Conservation (phyloP, 2,329 filamentous ascomycete genomes). For the Ilyonectria mors-panacis region DNA sequence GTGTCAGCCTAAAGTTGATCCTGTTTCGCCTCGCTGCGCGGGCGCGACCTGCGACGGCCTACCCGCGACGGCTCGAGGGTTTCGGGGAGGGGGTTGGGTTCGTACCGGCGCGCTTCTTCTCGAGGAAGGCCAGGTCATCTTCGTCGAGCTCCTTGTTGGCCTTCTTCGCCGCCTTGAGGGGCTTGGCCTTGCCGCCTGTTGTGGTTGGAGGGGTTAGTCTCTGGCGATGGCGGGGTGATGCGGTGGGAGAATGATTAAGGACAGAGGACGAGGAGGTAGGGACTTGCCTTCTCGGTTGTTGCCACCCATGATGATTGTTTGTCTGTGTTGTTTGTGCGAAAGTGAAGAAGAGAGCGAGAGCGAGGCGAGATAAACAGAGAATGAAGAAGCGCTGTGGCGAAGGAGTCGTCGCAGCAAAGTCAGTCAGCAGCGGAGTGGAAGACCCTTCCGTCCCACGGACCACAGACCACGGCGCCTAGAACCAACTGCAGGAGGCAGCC, state of each 20-base stretch:
- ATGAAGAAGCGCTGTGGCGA: constrained; percentile 34
- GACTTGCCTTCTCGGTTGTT: constrained; percentile 56
- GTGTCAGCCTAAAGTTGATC: constrained; percentile 36
- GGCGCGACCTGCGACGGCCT: not conserved
- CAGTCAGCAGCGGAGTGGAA: constrained; percentile 25
- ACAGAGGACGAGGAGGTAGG: not conserved
- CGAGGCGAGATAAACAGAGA: constrained; percentile 14
- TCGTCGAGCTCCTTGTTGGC: constrained; percentile 86
- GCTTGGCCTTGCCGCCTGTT: constrained; percentile 87
- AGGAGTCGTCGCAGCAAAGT: constrained; percentile 34
- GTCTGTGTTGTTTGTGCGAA: constrained; percentile 32
- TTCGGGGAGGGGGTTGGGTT: constrained; percentile 28
- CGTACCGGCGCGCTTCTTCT: constrained; percentile 89
- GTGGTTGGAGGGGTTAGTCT: constrained; percentile 43
- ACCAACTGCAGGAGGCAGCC: constrained; percentile 17
- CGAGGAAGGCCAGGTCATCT: constrained; percentile 85
- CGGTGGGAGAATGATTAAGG: constrained; percentile 21
- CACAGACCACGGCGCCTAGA: constrained; percentile 16
- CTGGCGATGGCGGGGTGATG: constrained; percentile 26
- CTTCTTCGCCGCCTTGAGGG: constrained; percentile 92
- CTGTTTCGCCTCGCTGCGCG: not conserved
- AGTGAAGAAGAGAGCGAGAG: constrained; percentile 20
- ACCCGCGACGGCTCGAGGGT: not conserved
- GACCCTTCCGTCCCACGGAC: constrained; percentile 31
- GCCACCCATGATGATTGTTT: constrained; percentile 55